phyloP scores from a whole-genome alignment of 306 rosid species.

The Glycyrrhiza uralensis region DNA sequence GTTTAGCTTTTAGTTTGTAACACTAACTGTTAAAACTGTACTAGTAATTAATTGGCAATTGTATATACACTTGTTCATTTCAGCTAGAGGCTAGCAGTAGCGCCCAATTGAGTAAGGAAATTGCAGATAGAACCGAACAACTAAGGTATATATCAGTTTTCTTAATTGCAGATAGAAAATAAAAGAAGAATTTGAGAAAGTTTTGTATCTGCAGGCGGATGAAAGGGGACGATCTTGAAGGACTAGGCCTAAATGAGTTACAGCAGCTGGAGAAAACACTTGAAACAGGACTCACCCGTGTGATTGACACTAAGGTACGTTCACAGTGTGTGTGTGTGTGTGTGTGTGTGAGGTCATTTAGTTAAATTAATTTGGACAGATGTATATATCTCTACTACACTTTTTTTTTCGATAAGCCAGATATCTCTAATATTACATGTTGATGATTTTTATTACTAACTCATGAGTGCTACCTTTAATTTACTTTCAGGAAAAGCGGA shows the following conservation, averaged over 20 bases:
- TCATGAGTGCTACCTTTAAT: background rate
- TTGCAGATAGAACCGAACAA: conserved; percentile 22
- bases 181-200: background rate
- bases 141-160: conserved; percentile 32
- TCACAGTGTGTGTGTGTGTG: background rate
- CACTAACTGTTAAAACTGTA: background rate
- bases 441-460: background rate
- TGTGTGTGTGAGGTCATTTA: too few relatives aligned
- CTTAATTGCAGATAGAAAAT: background rate
- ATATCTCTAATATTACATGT: background rate
- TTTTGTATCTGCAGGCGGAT: conserved; percentile 15
- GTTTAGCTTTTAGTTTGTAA: background rate
- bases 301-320: conserved; percentile 21
- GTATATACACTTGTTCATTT: background rate
- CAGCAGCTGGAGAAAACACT: conserved; percentile 31
- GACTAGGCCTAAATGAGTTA: conserved; percentile 23
- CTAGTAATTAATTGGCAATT: background rate
- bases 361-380: background rate
- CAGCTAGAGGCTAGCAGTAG: conserved; percentile 21
- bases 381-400: too few relatives aligned
- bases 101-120: conserved; percentile 24
- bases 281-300: conserved; percentile 25
- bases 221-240: conserved; percentile 37
- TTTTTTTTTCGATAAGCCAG: too few relatives aligned
- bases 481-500: conserved; percentile 30